Percentiles rank a stretch among this genome's conserved stretches.
These are phyloP conservation scores for Candida sphagnicola DNA, from an alignment of 805 yeast genomes.

Conservation along the genomic window DNA sequence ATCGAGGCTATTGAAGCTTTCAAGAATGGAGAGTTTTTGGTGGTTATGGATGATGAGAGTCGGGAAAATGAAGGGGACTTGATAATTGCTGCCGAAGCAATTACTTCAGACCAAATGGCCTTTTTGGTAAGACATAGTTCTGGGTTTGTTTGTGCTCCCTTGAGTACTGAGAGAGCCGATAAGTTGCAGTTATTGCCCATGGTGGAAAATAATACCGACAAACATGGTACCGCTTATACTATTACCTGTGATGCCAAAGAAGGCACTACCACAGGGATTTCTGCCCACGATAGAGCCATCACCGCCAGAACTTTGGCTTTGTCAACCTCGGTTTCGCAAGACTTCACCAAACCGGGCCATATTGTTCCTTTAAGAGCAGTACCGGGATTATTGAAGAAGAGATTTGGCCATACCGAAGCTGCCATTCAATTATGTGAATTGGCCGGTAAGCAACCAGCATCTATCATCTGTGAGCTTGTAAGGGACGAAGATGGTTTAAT, in stretches of 20 bases:
- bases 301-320: conserved; percentile 74
- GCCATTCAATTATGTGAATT: conserved; percentile 81
- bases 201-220: conserved; percentile 61
- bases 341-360: conserved; percentile 92
- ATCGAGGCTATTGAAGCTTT: conserved; percentile 67
- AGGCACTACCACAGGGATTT: conserved; percentile 95
- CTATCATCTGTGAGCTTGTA: conserved; percentile 90
- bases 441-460: conserved; percentile 79
- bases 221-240: conserved; percentile 97
- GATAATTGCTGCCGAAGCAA: conserved; percentile 82
- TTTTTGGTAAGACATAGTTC: conserved; percentile 82
- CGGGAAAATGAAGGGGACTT: conserved; percentile 98
- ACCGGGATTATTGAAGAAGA: conserved; percentile 71
- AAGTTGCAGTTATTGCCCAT: conserved; percentile 73
- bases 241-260: conserved; percentile 81
- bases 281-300: conserved; percentile 88
- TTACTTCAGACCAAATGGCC: conserved; percentile 87
- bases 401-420: conserved; percentile 98
- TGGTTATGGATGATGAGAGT: conserved; percentile 95
- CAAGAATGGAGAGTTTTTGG: conserved; percentile 73
- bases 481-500: conserved; percentile 90
- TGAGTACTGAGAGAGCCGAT: conserved; percentile 76
- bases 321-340: conserved; percentile 49
- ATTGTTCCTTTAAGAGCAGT: conserved; percentile 88
- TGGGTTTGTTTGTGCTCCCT: conserved; percentile 93